These are phyloP conservation scores for Chlamydomonas sp. DNA, from an alignment of 139 green algal species.

Conservation along the genomic window DNA sequence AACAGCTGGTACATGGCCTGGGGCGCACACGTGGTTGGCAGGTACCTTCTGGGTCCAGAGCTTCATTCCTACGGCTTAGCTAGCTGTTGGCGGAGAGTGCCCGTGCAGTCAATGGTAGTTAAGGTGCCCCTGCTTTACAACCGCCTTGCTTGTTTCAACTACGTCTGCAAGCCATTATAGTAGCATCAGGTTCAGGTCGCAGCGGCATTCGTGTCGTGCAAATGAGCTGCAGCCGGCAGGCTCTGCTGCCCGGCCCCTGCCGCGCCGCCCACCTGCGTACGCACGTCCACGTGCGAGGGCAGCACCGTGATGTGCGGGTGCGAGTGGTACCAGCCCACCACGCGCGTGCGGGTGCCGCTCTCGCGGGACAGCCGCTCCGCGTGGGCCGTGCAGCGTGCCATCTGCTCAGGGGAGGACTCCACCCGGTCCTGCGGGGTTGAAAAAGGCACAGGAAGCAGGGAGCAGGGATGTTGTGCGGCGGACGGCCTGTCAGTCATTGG, in stretches of 20 bases:
- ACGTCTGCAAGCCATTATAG: no score
- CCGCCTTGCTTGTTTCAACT: not conserved
- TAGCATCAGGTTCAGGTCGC: no score
- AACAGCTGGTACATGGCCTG: constrained; percentile 88
- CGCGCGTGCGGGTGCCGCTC: constrained; percentile 62
- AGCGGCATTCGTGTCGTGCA: not conserved
- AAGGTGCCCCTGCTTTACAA: no score
- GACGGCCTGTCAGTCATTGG: no score
- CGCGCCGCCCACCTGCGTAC: constrained; percentile 63
- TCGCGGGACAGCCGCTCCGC: constrained; percentile 72
- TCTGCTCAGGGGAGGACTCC: constrained; percentile 84
- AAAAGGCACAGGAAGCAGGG: not conserved
- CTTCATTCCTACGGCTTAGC: no score
- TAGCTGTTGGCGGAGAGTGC: no score
- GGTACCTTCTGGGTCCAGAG: not conserved
- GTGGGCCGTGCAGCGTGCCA: constrained; percentile 67
- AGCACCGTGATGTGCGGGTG: constrained; percentile 92
- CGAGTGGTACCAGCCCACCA: constrained; percentile 89
- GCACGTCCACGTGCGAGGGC: constrained; percentile 82
- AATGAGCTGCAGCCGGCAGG: not conserved
- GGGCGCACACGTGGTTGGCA: not conserved
- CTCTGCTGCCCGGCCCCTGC: not conserved
- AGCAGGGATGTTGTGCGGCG: no score
- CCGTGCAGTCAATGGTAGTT: no score
- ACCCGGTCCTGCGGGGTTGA: constrained; percentile 74